Conservation (phyloP, 2,329 filamentous ascomycete species). For the Fusarium transvaalense region DNA sequence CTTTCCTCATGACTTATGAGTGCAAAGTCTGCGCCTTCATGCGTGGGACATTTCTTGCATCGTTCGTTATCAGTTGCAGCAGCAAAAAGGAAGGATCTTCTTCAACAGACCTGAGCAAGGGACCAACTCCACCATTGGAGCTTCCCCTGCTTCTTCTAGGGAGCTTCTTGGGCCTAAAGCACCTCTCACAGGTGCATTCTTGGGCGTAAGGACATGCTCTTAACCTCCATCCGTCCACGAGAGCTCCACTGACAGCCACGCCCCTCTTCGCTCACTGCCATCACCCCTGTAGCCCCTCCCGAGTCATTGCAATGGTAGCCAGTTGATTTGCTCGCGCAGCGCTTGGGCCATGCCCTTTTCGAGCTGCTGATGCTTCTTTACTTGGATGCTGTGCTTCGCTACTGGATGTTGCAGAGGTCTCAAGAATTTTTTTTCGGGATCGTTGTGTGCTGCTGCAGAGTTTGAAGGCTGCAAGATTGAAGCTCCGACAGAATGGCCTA, state of each 20-base stretch:
- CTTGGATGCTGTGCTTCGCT: conserved; percentile 31
- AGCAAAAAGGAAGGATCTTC: conserved; percentile 41
- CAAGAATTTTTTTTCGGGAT: conserved; percentile 10
- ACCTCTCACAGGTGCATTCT: conserved; percentile 39
- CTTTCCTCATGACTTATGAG: background rate
- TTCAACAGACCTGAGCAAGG: conserved; percentile 42
- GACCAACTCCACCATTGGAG: conserved; percentile 47
- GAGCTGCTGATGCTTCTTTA: conserved; percentile 44
- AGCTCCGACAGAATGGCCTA: conserved; percentile 37
- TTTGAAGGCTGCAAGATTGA: conserved; percentile 38
- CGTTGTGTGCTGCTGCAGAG: conserved; percentile 11
- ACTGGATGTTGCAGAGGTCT: conserved; percentile 24
- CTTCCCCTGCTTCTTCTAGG: conserved; percentile 45
- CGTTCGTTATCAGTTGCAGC: conserved; percentile 18
- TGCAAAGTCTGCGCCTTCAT: background rate
- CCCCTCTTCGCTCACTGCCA: conserved; percentile 38
- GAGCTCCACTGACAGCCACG: conserved; percentile 40
- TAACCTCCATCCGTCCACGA: conserved; percentile 41
- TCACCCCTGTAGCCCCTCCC: conserved; percentile 46
- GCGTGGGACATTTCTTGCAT: background rate
- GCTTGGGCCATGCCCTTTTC: conserved; percentile 44
- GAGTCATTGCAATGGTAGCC: conserved; percentile 51
- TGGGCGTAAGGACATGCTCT: conserved; percentile 22
- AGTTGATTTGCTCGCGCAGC: conserved; percentile 48
- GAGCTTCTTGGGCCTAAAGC: conserved; percentile 44